Conservation (phyloP, 768 basidiomycete species). For the Kwoniella europaea region DNA sequence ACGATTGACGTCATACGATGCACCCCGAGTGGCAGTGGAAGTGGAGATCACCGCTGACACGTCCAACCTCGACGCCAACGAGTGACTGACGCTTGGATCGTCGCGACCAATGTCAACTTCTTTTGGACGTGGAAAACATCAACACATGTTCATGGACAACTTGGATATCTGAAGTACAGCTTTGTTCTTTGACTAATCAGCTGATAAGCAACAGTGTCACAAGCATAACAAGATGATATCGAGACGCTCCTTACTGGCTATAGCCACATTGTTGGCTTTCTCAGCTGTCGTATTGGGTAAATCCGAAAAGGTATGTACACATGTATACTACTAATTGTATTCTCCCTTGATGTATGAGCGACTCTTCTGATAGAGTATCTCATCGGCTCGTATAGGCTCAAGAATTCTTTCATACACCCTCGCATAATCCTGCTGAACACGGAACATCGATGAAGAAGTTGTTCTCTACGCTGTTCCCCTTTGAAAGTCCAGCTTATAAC, state of each 20-base stretch:
- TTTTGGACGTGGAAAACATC: not conserved
- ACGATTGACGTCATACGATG: not conserved
- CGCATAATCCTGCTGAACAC: conserved; percentile 18
- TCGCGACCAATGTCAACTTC: conserved; percentile 1
- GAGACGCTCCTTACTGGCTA: conserved; percentile 5
- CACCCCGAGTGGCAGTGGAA: not conserved
- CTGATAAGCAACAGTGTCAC: no score
- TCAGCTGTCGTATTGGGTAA: conserved; percentile 21
- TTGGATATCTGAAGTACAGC: no score
- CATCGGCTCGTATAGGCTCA: not conserved
- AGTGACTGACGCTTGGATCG: conserved; percentile 14
- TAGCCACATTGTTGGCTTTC: conserved; percentile 8
- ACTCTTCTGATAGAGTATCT: no score
- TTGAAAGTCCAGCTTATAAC: conserved; percentile 82
- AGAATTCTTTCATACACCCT: conserved; percentile 14
- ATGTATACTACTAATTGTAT: not conserved
- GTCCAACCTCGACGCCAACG: no score
- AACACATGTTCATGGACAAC: not conserved
- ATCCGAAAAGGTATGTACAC: conserved; percentile 13
- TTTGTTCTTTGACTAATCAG: not conserved
- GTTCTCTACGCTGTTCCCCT: conserved; percentile 83
- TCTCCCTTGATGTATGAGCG: not conserved
- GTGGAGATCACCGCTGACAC: conserved; percentile 6
- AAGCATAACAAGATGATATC: conserved; percentile 10
- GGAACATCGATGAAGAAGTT: conserved; percentile 67